These are phyloP conservation scores for Wickerhamomyces subpelliculosus DNA, from an alignment of 805 yeast genomes.

Conservation along the genomic window DNA sequence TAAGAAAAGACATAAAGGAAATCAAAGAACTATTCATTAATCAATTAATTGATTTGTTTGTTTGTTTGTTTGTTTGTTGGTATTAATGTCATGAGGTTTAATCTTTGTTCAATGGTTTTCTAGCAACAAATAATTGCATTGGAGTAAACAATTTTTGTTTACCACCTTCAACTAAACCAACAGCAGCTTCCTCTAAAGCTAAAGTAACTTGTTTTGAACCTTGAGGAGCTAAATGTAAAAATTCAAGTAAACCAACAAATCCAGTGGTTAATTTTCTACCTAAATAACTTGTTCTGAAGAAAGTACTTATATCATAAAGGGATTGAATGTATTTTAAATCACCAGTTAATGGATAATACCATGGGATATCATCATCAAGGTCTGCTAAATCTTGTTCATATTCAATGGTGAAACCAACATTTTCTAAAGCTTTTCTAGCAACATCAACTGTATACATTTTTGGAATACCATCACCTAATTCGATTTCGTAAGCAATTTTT, in stretches of 20 bases:
- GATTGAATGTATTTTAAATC: conserved; percentile 85
- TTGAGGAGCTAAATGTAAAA: conserved; percentile 81
- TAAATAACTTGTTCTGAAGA: conserved; percentile 77
- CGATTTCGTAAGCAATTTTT: conserved; percentile 93
- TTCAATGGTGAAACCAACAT: conserved; percentile 81
- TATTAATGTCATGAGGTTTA: too few relatives aligned
- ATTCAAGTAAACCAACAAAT: conserved; percentile 77
- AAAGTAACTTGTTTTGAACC: conserved; percentile 85
- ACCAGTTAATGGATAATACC: conserved; percentile 97
- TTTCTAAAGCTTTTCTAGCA: conserved; percentile 79
- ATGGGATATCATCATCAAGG: conserved; percentile 76
- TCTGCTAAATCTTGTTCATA: conserved; percentile 80
- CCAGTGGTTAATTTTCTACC: conserved; percentile 86
- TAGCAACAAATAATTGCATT: conserved; percentile 89
- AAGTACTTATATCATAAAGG: conserved; percentile 69
- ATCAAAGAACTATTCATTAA: too few relatives aligned
- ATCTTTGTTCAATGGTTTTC: conserved; percentile 54
- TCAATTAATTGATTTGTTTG: too few relatives aligned
- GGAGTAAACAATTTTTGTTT: conserved; percentile 87
- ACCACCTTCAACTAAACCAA: conserved; percentile 92
- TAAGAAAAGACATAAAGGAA: too few relatives aligned
- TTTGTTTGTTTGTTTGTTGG: too few relatives aligned
- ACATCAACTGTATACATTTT: conserved; percentile 85
- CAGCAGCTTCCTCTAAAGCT: conserved; percentile 96
- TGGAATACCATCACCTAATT: conserved; percentile 98